Evolutionary conservation across 2,329 filamentous ascomycete genomes (phyloP).

Genomic region (Meredithiella fracta): DNA sequence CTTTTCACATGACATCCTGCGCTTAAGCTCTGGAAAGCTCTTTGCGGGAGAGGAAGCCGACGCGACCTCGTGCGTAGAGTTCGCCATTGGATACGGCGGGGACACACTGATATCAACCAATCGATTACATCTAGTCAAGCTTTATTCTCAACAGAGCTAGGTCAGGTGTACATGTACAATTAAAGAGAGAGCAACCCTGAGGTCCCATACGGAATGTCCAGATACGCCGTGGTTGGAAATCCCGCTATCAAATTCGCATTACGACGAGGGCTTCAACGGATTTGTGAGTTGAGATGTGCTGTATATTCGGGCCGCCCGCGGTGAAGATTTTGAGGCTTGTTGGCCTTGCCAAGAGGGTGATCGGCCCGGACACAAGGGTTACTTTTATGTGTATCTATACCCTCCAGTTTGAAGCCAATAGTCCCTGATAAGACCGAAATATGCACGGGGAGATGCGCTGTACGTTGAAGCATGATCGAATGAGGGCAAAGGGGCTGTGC

Average conservation of each 20-base stretch:
- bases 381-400: background rate
- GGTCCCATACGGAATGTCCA: background rate
- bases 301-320: background rate
- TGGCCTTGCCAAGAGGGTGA: background rate
- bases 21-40: background rate
- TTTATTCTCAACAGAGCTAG: background rate
- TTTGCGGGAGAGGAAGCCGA: background rate
- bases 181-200: background rate
- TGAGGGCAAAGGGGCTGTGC: no score
- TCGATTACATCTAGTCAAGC: no score
- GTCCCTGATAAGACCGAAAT: no score
- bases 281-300: background rate
- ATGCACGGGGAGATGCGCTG: no score
- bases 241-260: background rate
- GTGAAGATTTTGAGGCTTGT: background rate
- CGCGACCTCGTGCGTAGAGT: background rate
- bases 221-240: background rate
- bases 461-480: no score
- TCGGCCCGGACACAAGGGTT: constrained; percentile 1
- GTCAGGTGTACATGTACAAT: background rate
- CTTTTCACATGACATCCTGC: background rate
- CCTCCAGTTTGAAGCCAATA: no score
- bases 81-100: background rate
- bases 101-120: no score
- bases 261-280: background rate